phyloP scores from a whole-genome alignment of 2,329 filamentous ascomycete genomes.

The Aureobasidium zeae region DNA sequence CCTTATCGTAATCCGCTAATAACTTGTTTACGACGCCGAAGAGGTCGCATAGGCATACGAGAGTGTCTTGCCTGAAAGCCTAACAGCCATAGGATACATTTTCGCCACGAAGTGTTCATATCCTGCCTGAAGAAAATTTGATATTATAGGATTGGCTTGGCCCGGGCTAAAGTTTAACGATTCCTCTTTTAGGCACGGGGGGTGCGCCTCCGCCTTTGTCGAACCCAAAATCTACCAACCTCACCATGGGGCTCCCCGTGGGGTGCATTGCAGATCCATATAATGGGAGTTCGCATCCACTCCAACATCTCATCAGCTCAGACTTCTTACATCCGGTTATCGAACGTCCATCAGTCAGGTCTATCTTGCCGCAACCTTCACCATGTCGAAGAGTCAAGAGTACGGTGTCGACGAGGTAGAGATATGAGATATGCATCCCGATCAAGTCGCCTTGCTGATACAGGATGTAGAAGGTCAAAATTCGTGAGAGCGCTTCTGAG shows the following conservation, averaged over 20 bases:
- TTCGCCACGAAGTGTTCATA: too few species aligned
- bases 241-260: background rate
- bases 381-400: constrained; percentile 4
- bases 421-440: background rate
- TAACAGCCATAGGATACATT: too few species aligned
- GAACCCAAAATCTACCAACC: background rate
- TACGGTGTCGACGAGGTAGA: background rate
- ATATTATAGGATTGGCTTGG: too few species aligned
- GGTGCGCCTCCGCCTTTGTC: background rate
- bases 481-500: constrained; percentile 18
- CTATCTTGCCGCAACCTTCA: background rate
- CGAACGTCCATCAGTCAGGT: background rate
- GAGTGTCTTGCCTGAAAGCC: too few species aligned
- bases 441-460: background rate
- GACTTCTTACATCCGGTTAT: background rate
- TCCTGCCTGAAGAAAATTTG: too few species aligned
- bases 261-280: constrained; percentile 14
- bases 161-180: constrained; percentile 7
- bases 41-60: too few species aligned
- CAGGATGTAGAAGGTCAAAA: background rate
- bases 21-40: too few species aligned
- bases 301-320: background rate
- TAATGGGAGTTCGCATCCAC: background rate
- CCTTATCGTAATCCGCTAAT: too few species aligned
- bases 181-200: background rate